A percentile compares a stretch with the other conserved stretches of the same genome.
Evolutionary conservation across 2,329 filamentous ascomycete genomes (phyloP).

Genomic region (Madurella mycetomatis): DNA sequence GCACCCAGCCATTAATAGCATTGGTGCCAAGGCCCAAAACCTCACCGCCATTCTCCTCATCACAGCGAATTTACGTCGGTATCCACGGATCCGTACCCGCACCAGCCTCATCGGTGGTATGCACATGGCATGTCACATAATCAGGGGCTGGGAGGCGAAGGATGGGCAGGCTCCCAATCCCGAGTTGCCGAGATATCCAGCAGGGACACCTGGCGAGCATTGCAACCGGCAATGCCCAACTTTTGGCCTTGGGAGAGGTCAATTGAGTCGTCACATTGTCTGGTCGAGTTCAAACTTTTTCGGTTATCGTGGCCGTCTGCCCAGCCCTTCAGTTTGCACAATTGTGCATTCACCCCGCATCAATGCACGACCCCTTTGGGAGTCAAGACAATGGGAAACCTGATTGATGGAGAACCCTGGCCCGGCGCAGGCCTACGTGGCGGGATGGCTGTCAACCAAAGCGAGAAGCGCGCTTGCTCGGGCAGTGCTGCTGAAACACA

Average conservation of each 20-base stretch:
- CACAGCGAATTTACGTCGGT: no score
- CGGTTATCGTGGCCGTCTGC: not conserved
- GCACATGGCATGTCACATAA: no score
- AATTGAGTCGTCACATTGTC: not conserved
- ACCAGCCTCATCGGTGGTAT: no score
- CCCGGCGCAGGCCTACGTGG: slow-evolving; percentile 12
- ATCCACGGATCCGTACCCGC: no score
- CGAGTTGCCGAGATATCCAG: no score
- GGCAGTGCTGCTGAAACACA: not conserved
- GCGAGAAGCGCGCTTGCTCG: slow-evolving; percentile 4
- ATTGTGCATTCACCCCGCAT: not conserved
- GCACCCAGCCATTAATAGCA: no score
- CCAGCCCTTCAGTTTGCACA: not conserved
- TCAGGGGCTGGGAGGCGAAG: no score
- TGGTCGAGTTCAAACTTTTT: not conserved
- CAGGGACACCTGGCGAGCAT: no score
- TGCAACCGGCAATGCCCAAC: not conserved
- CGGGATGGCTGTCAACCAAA: slow-evolving; percentile 5
- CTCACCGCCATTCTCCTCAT: no score
- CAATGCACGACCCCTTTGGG: not conserved
- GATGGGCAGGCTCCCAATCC: no score
- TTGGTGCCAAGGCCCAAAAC: no score
- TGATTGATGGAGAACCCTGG: slow-evolving; percentile 7
- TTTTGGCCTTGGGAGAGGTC: not conserved
- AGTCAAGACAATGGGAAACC: not conserved